phyloP scores from a whole-genome alignment of 495 filamentous ascomycete genomes.

The Tuber indicum region DNA sequence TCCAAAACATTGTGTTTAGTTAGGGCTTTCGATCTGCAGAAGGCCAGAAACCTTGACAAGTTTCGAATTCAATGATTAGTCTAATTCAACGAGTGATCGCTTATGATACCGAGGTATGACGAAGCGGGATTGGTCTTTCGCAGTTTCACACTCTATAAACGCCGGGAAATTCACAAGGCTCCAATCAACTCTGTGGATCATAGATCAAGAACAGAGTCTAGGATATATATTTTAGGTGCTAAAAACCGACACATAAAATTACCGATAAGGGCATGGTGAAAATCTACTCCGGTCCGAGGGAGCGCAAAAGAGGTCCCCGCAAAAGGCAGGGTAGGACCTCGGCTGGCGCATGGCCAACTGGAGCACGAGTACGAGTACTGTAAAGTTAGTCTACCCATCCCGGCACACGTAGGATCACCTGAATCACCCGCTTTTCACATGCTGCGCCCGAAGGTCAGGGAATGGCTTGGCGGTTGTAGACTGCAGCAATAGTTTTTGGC shows the following conservation, averaged over 20 bases:
- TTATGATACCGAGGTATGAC: neutral
- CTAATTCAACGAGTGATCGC: neutral
- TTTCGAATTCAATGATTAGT: neutral
- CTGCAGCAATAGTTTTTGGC: neutral
- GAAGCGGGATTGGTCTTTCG: neutral
- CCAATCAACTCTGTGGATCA: neutral
- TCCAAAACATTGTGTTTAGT: neutral
- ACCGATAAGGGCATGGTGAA: neutral
- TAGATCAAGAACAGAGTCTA: neutral
- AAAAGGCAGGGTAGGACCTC: neutral
- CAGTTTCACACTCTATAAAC: neutral
- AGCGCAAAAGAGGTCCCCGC: neutral
- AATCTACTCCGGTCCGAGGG: constrained; percentile 5
- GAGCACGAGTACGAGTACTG: neutral
- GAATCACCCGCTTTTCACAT: neutral
- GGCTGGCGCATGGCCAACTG: neutral
- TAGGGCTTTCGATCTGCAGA: neutral
- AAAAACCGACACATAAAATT: neutral
- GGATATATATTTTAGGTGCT: neutral
- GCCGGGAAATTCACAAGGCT: neutral
- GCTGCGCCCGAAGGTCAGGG: neutral
- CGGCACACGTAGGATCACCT: neutral
- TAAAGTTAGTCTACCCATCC: neutral
- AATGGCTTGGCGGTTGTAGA: neutral
- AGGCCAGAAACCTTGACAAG: neutral